A percentile compares a stretch with the other conserved stretches of the same genome.
phyloP scores from a whole-genome alignment of 108 stramenopile genomes.

The Skeletonema grethae region DNA sequence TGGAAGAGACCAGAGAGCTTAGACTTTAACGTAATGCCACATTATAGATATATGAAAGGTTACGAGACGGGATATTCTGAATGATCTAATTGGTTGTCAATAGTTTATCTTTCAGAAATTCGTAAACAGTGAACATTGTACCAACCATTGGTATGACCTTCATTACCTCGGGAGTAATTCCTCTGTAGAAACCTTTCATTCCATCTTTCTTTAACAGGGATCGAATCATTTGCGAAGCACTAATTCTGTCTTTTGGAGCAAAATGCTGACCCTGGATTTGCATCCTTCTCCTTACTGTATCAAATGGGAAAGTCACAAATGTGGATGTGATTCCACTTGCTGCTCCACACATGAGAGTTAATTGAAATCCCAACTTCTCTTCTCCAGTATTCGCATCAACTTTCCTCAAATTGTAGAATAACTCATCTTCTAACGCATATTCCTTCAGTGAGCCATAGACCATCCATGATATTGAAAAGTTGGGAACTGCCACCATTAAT shows the following conservation, averaged over 20 bases:
- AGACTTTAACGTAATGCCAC: not conserved
- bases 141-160: conserved; percentile 97
- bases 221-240: conserved; percentile 61
- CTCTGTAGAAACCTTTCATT: conserved; percentile 84
- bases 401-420: conserved; percentile 87
- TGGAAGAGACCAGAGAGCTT: not conserved
- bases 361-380: conserved; percentile 68
- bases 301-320: conserved; percentile 87
- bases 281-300: conserved; percentile 89
- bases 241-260: conserved; percentile 57
- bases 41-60: not conserved
- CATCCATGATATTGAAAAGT: conserved; percentile 88
- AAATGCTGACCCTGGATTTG: conserved; percentile 90
- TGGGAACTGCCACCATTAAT: conserved; percentile 87
- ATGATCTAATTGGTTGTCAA: not conserved
- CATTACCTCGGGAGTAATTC: conserved; percentile 88
- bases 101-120: conserved; percentile 77
- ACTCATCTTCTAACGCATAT: conserved; percentile 79
- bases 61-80: not conserved
- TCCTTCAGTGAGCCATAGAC: conserved; percentile 70
- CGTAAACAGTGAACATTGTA: conserved; percentile 91
- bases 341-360: conserved; percentile 85
- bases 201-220: conserved; percentile 71
- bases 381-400: conserved; percentile 82
- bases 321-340: conserved; percentile 78